Conservation (phyloP, 345 rosid genomes). For the Boechera stricta region DNA sequence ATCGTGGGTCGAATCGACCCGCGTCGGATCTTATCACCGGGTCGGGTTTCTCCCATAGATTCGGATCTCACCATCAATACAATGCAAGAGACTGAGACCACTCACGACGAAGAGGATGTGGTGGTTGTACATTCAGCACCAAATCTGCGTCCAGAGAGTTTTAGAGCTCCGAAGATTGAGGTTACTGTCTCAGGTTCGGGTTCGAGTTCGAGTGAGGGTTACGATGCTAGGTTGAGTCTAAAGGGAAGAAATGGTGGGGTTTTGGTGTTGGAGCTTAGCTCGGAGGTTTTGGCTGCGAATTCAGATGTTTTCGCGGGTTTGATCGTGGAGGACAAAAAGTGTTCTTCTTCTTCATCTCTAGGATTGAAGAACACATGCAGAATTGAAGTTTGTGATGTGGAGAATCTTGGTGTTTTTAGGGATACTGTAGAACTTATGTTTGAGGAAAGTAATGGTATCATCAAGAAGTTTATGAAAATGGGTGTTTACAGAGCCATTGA, state of each 20-base stretch:
- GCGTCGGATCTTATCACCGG: conserved; percentile 91
- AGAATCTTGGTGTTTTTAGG: conserved; percentile 76
- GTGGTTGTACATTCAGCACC: conserved; percentile 35
- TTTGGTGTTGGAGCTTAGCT: conserved; percentile 73
- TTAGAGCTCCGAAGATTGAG: conserved; percentile 49
- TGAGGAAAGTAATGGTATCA: conserved; percentile 58
- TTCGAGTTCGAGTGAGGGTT: conserved; percentile 9
- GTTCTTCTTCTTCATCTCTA: conserved; percentile 14
- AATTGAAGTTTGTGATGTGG: conserved; percentile 81
- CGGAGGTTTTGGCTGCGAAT: conserved; percentile 63
- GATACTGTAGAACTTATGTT: conserved; percentile 91
- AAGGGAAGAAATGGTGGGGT: conserved; percentile 74
- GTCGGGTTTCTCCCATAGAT: conserved; percentile 95
- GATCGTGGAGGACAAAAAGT: conserved; percentile 50
- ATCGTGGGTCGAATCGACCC: conserved; percentile 85
- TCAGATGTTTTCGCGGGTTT: conserved; percentile 66
- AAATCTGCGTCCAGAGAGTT: conserved; percentile 50
- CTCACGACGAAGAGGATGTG: conserved; percentile 34
- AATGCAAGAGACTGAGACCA: conserved; percentile 42
- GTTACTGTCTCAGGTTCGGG: conserved; percentile 32
- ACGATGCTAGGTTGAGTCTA: conserved; percentile 73
- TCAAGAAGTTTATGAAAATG: conserved; percentile 60
- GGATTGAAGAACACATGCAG: conserved; percentile 58
- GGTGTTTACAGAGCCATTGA: conserved; percentile 78
- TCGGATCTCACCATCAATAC: conserved; percentile 51